A percentile compares a stretch with the other conserved stretches of the same genome.
Conservation (phyloP, 2,329 filamentous ascomycete species). For the Fusarium neocosmosporiellum region DNA sequence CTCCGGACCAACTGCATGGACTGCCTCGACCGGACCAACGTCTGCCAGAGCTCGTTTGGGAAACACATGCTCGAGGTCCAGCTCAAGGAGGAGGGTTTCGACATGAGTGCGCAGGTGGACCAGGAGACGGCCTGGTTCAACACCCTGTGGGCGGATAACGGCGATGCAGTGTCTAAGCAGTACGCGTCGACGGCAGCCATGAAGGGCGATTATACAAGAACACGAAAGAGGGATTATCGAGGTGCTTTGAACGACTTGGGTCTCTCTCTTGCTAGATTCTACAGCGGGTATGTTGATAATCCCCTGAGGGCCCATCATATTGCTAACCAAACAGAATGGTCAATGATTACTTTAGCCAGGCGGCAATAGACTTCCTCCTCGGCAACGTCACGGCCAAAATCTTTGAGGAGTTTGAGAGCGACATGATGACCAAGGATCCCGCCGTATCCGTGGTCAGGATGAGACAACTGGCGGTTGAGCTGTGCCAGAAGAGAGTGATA, state of each 20-base stretch:
- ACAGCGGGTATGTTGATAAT: slow-evolving; percentile 67
- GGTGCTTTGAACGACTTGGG: slow-evolving; percentile 93
- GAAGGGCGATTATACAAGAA: slow-evolving; percentile 96
- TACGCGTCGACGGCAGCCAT: slow-evolving; percentile 96
- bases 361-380: slow-evolving; percentile 92
- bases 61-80: slow-evolving; percentile 85
- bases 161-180: slow-evolving; percentile 93
- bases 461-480: slow-evolving; percentile 89
- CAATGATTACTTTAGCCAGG: slow-evolving; percentile 96
- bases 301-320: background rate
- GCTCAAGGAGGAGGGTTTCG: slow-evolving; percentile 79
- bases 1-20: slow-evolving; percentile 99
- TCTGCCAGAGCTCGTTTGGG: slow-evolving; percentile 91
- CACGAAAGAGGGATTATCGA: slow-evolving; percentile 87
- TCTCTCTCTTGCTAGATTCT: slow-evolving; percentile 82
- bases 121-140: slow-evolving; percentile 94
- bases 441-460: slow-evolving; percentile 87
- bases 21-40: slow-evolving; percentile 94
- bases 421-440: slow-evolving; percentile 93
- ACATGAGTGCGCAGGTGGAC: slow-evolving; percentile 79
- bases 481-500: slow-evolving; percentile 86
- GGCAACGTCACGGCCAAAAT: slow-evolving; percentile 87
- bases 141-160: slow-evolving; percentile 96
- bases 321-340: slow-evolving; percentile 77
- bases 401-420: slow-evolving; percentile 93